Percentiles rank a stretch among this genome's conserved stretches.
Evolutionary conservation across 164 flowering plant genomes (phyloP).

Genomic region (Tinospora cordifolia): DNA sequence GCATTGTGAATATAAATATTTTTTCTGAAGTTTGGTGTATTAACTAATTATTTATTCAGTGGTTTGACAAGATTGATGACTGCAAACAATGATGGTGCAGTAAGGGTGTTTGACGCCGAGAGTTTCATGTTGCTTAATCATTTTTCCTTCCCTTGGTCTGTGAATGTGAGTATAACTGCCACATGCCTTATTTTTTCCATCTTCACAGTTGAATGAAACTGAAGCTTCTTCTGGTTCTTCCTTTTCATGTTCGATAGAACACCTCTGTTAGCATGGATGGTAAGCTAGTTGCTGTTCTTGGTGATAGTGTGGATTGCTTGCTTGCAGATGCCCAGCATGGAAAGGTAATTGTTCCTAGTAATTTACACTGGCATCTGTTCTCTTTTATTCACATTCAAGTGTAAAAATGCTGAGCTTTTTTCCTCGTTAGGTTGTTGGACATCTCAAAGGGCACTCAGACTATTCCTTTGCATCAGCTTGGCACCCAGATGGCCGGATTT

Average conservation of each 20-base stretch:
- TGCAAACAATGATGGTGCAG: constrained; percentile 76
- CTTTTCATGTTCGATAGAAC: constrained; percentile 37
- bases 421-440: constrained; percentile 34
- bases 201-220: not conserved
- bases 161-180: constrained; percentile 58
- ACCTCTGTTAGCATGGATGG: constrained; percentile 79
- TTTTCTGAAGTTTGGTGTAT: not conserved
- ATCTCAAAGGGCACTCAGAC: constrained; percentile 73
- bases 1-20: not conserved
- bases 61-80: constrained; percentile 56
- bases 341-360: constrained; percentile 32
- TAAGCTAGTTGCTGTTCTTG: constrained; percentile 71
- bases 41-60: constrained; percentile 32
- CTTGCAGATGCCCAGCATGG: constrained; percentile 74
- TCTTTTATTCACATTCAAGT: too few species aligned
- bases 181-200: not conserved
- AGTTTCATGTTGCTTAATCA: constrained; percentile 39
- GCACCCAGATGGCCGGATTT: constrained; percentile 76
- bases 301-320: constrained; percentile 71
- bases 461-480: constrained; percentile 92
- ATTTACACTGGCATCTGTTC: not conserved
- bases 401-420: constrained; percentile 1
- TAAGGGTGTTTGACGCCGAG: constrained; percentile 60
- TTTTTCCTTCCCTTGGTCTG: constrained; percentile 71
- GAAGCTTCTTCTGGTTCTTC: not conserved